phyloP scores from a whole-genome alignment of 345 rosid genomes.

The Sisymbrium altissimum region DNA sequence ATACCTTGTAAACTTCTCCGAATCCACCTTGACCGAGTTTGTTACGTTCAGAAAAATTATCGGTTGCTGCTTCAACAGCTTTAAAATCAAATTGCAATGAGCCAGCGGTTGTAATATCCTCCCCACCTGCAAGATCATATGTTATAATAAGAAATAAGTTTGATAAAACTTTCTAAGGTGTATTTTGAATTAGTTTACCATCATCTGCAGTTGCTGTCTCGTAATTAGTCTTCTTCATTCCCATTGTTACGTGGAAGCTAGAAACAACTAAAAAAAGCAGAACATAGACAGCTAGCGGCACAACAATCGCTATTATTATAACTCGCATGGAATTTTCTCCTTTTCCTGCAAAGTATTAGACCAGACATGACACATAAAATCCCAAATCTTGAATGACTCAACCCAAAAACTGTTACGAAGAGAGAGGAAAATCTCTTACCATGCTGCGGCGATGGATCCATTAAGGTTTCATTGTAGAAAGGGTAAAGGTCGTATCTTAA shows the following conservation, averaged over 20 bases:
- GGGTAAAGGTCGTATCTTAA: conserved; percentile 7
- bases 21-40: conserved; percentile 70
- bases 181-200: not conserved
- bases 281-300: conserved; percentile 18
- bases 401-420: not conserved
- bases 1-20: conserved; percentile 61
- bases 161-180: not conserved
- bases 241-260: not conserved
- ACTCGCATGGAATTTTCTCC: conserved; percentile 4
- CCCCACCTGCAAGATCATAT: conserved; percentile 24
- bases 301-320: conserved; percentile 33
- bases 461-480: conserved; percentile 8
- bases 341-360: conserved; percentile 24
- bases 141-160: not conserved
- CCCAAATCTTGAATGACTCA: not conserved
- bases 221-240: not conserved
- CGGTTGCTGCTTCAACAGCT: conserved; percentile 20
- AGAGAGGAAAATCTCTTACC: not conserved
- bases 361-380: not conserved
- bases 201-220: conserved; percentile 1
- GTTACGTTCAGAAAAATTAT: conserved; percentile 41
- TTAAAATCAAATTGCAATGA: conserved; percentile 18
- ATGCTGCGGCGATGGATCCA: not conserved
- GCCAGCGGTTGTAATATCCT: conserved; percentile 34
- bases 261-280: conserved; percentile 20